Base-by-base conservation (phyloP, 495 filamentous ascomycete genomes). In the Aspergillus coremiiformis region DNA sequence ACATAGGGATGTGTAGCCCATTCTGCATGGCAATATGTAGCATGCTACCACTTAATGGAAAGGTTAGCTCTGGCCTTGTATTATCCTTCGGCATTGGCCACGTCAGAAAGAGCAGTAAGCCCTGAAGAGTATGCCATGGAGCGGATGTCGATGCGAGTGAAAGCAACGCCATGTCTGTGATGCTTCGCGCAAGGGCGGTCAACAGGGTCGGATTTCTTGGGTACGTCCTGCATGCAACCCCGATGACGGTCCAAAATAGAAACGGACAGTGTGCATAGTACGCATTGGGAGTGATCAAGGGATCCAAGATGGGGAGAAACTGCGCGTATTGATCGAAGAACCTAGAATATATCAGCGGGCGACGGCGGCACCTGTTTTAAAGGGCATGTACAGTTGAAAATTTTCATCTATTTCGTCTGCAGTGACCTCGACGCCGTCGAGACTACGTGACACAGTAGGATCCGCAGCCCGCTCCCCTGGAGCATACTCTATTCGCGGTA, bases 1-100 rank as follows among this genome's bases (percentile, higher is more conserved):
- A 67, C 57, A 75, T 68, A 0, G 72, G 72, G 12, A 74, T 70
- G 51, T 79, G 75, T 3, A 79, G 52, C 1, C 75, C 76, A 44
- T 77, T 71, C 53, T 74, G 72, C 72, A 77, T 77, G 21, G 74
- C 72, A 26, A 74, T 59, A 39, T 76, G 74, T 6, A 77, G 50
- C 6, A 76, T 52, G 39, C 70, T 59, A 0, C 74, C 74, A 15
- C 62, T 66, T 19, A 79, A 23, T 0, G 71, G 60, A 22, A 75
- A 77, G 0, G 63, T 68, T 15, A 66, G 54, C 39, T 79, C 77
- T 7, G 66, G 61, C 37, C 64, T 68, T 37, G 65, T 63, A 10
- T 67, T 66, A 9, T 71, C 69, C 32, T 68, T 74, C 3, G 76
- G 75, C 20, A 78, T 70, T 0, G 76, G 71, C 78, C 78, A 81